Evolutionary conservation across 78 protist genomes (phyloP).

Genomic region (Diacronema lutheri): DNA sequence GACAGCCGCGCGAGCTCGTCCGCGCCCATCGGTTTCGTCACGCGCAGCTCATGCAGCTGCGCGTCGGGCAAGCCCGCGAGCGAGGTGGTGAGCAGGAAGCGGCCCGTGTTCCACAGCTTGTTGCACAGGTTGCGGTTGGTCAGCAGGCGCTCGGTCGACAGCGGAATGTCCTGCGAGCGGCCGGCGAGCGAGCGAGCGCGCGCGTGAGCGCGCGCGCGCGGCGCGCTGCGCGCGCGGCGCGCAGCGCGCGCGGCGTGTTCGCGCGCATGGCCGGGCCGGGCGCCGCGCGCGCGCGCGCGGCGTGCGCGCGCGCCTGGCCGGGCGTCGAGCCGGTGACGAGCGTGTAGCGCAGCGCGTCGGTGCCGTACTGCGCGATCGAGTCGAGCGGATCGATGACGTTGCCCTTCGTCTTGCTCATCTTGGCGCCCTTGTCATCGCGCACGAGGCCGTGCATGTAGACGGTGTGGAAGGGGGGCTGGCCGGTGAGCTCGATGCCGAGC

Average conservation of each 20-base stretch:
- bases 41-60: too few relatives aligned
- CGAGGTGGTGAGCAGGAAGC: background rate
- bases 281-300: too few relatives aligned
- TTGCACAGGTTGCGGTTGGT: slow-evolving; percentile 92
- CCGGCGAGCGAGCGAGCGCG: too few relatives aligned
- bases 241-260: too few relatives aligned
- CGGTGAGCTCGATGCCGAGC: slow-evolving; percentile 62
- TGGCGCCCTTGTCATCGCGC: slow-evolving; percentile 92
- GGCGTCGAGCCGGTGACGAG: slow-evolving; percentile 32
- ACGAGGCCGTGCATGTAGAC: slow-evolving; percentile 66
- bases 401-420: slow-evolving; percentile 95
- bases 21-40: background rate
- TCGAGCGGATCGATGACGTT: slow-evolving; percentile 97
- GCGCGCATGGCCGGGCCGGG: too few relatives aligned
- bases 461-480: slow-evolving; percentile 46
- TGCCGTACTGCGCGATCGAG: slow-evolving; percentile 76
- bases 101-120: slow-evolving; percentile 92
- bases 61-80: too few relatives aligned
- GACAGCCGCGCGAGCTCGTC: background rate
- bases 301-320: too few relatives aligned
- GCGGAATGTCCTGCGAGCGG: slow-evolving; percentile 7
- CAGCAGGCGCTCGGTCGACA: slow-evolving; percentile 48
- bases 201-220: too few relatives aligned
- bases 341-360: slow-evolving; percentile 84
- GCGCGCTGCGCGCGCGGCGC: too few relatives aligned